Percentiles rank a stretch among this genome's conserved stretches.
Conservation (phyloP, 2,329 filamentous ascomycete species). For the Leptographium flavum region DNA sequence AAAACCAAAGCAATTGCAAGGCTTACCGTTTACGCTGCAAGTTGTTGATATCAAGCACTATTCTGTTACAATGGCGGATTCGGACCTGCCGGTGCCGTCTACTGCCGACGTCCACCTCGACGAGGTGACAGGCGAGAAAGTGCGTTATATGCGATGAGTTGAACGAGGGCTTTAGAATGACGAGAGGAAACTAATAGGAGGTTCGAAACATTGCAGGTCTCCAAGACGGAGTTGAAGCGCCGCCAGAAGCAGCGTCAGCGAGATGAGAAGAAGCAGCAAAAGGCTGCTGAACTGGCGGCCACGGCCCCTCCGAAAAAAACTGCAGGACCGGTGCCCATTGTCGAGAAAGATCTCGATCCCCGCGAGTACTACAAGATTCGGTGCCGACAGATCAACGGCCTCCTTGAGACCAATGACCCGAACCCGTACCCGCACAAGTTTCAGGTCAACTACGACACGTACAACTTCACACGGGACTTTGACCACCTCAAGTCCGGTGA, state of each 20-base stretch:
- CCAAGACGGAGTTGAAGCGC: conserved; percentile 87
- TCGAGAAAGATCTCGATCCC: conserved; percentile 46
- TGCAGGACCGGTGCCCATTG: conserved; percentile 36
- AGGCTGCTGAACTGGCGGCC: conserved; percentile 47
- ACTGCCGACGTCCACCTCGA: conserved; percentile 59
- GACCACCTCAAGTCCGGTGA: conserved; percentile 80
- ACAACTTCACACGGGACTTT: conserved; percentile 66
- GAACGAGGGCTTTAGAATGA: not conserved
- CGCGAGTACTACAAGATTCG: conserved; percentile 90
- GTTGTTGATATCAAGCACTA: not conserved
- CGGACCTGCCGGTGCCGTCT: conserved; percentile 4
- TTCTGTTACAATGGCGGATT: conserved; percentile 10
- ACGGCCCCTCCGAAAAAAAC: conserved; percentile 37
- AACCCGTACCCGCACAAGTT: conserved; percentile 93
- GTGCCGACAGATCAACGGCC: conserved; percentile 61
- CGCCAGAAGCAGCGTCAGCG: conserved; percentile 80
- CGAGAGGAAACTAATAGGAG: not conserved
- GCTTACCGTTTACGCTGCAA: not conserved
- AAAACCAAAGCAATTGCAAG: not conserved
- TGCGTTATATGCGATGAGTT: conserved; percentile 1
- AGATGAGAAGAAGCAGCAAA: conserved; percentile 80
- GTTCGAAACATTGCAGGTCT: conserved; percentile 25
- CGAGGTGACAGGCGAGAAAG: conserved; percentile 73
- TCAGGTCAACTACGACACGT: conserved; percentile 68
- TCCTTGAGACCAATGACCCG: conserved; percentile 53